Evolutionary conservation across 495 filamentous ascomycete species (phyloP), one percentile per base, ranked within the genome.

Genomic region (Apiosordaria backusii): DNA sequence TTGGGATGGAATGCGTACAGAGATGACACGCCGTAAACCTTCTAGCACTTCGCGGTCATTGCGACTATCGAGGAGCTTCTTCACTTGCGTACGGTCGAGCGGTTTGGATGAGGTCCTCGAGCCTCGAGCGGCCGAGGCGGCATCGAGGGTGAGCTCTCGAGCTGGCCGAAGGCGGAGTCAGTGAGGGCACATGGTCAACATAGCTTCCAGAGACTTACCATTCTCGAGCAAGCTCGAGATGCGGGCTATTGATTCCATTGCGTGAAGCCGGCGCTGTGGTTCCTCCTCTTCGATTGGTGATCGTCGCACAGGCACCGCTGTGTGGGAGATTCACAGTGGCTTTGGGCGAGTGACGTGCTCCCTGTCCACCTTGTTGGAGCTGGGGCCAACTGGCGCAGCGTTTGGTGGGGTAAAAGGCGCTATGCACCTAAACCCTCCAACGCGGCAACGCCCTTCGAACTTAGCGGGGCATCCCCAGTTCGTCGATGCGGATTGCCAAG

Each of bases 91-190:
- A 19, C 81, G 81, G 24, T 84, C 85, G 63, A 85, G 76, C 21
- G 80, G 81, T 63, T 79, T 76, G 60, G 77, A 77, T 63, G 83
- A 81, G 71, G 80, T 77, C 19, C 84, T 80, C 26, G 81, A 79
- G 72, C 74, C 80, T 63, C 85, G 76, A 54, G 92, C 91, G 57
- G 90, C 89, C 79, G 91, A 89, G 70, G 95, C 94, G 60, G 95
- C 96, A 83, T 99, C 95, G 73, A 99, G 87, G 52, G 95, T 99
- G 73, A 99, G 88, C 77, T 98, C 95, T 74, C 95, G 87, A 75
- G 95, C 95, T 92, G 82, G 63, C 22, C 21, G 52, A 70, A 65
- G 66, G 27, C 24, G 65, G 21, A 53, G 45, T 40, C 57, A 63
- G 67, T 62, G 5, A 7, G 21, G 23, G 54, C 25, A 4, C 40